Evolutionary conservation across 805 yeast genomes (phyloP).

Genomic region (Torulaspora delbrueckii): DNA sequence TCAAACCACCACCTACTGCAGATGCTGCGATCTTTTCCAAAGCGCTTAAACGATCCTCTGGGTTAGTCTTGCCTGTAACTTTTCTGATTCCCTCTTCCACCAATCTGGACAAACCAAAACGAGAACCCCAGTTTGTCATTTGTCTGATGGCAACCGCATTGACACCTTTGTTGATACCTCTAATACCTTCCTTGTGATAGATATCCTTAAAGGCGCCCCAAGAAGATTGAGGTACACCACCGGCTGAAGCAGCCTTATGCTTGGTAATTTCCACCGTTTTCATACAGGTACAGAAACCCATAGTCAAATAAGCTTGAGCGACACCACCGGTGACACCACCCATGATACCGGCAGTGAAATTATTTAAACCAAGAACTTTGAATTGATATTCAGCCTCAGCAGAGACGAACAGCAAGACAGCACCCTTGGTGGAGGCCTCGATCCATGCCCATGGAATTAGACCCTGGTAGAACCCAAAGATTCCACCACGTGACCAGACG

Average conservation of each 20-base stretch:
- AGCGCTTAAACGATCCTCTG: conserved; percentile 59
- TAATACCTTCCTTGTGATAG: conserved; percentile 78
- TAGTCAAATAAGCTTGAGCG: conserved; percentile 91
- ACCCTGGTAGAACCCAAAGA: conserved; percentile 92
- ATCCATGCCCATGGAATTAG: conserved; percentile 99
- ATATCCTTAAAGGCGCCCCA: conserved; percentile 85
- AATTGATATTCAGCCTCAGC: conserved; percentile 85
- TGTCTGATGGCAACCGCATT: conserved; percentile 99
- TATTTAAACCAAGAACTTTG: conserved; percentile 56
- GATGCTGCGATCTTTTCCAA: conserved; percentile 79
- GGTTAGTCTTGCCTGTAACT: conserved; percentile 51
- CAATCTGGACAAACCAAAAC: conserved; percentile 87
- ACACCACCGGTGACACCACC: conserved; percentile 97
- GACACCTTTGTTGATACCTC: conserved; percentile 96
- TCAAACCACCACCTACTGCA: conserved; percentile 92
- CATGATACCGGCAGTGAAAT: conserved; percentile 82
- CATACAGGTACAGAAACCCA: conserved; percentile 99
- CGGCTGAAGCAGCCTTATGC: conserved; percentile 58
- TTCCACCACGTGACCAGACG: conserved; percentile 93
- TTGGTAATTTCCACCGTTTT: conserved; percentile 97
- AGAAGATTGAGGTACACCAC: conserved; percentile 67
- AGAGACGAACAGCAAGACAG: conserved; percentile 86
- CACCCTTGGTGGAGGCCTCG: conserved; percentile 98
- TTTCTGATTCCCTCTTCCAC: conserved; percentile 81
- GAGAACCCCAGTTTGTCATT: conserved; percentile 98